A percentile compares a stretch with the other conserved stretches of the same genome.
These are phyloP conservation scores for Paramarasmius palmivorus DNA, from an alignment of 1,284 basidiomycete species.

Conservation along the genomic window DNA sequence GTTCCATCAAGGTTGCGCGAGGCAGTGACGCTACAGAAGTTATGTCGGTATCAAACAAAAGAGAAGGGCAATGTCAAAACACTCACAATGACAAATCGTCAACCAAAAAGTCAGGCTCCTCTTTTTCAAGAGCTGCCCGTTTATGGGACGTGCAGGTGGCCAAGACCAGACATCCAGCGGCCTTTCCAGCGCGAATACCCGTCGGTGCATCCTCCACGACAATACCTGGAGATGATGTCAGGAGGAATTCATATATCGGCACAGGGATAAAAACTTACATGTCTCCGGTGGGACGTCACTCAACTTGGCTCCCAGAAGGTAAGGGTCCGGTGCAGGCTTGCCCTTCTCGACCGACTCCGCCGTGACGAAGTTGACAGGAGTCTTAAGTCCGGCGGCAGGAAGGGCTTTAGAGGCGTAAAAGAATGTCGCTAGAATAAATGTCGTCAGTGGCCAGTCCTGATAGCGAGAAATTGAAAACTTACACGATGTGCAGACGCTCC, in stretches of 20 bases:
- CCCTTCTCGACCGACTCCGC: constrained; percentile 50
- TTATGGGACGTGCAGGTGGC: constrained; percentile 52
- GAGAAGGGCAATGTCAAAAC: background rate
- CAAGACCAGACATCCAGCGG: constrained; percentile 57
- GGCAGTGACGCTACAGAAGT: constrained; percentile 16
- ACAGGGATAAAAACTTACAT: constrained; percentile 25
- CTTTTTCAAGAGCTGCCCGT: constrained; percentile 14
- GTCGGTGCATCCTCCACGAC: constrained; percentile 68
- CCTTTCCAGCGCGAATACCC: constrained; percentile 55
- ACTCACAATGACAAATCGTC: constrained; percentile 16
- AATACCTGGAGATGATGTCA: constrained; percentile 32
- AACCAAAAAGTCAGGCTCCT: constrained; percentile 17
- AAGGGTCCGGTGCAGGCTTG: constrained; percentile 70
- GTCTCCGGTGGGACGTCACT: constrained; percentile 36
- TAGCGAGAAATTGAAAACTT: constrained; percentile 36
- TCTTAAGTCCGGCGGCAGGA: constrained; percentile 31
- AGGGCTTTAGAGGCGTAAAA: constrained; percentile 36
- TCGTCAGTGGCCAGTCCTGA: constrained; percentile 2
- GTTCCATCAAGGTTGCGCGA: constrained; percentile 16
- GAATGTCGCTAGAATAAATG: constrained; percentile 28
- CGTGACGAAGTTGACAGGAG: constrained; percentile 47
- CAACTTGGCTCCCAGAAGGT: constrained; percentile 46
- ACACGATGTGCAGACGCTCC: constrained; percentile 34
- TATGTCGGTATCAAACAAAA: background rate
- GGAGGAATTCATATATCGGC: no score